A percentile compares a stretch with the other conserved stretches of the same genome.
phyloP scores from a whole-genome alignment of 768 basidiomycete genomes.

The Pisolithus marmoratus region DNA sequence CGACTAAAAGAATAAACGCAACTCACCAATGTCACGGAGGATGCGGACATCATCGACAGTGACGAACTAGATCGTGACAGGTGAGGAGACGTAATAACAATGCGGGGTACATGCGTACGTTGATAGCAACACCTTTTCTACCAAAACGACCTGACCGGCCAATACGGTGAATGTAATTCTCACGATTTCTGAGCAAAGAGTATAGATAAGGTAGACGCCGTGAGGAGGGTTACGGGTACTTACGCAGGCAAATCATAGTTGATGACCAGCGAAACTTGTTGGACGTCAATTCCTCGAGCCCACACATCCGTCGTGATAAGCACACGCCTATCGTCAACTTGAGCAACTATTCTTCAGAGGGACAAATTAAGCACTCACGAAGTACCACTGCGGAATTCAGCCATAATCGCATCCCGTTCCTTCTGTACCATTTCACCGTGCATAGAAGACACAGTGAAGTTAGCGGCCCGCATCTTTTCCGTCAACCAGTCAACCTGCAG shows the following conservation, averaged over 20 bases:
- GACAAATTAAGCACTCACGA: slow-evolving; percentile 50
- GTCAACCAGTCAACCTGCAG: slow-evolving; percentile 92
- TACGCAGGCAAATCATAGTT: slow-evolving; percentile 95
- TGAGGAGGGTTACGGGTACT: slow-evolving; percentile 24
- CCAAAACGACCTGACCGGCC: slow-evolving; percentile 99
- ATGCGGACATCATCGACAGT: slow-evolving; percentile 96
- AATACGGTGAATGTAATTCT: slow-evolving; percentile 99
- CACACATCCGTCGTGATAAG: slow-evolving; percentile 95
- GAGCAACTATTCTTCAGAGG: slow-evolving; percentile 2
- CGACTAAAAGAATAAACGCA: not conserved
- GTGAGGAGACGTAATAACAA: slow-evolving; percentile 11
- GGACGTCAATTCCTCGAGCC: slow-evolving; percentile 98
- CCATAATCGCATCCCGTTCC: slow-evolving; percentile 94
- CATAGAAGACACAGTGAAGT: slow-evolving; percentile 96
- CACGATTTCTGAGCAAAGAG: slow-evolving; percentile 63
- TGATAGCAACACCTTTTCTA: slow-evolving; percentile 98
- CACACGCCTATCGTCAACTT: slow-evolving; percentile 56
- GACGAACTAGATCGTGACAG: slow-evolving; percentile 55
- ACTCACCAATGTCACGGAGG: slow-evolving; percentile 90
- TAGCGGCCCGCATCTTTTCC: slow-evolving; percentile 98
- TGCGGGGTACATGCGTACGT: slow-evolving; percentile 48
- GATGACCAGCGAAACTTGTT: slow-evolving; percentile 95
- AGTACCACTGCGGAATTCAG: slow-evolving; percentile 89
- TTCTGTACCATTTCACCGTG: slow-evolving; percentile 96
- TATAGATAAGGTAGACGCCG: slow-evolving; percentile 8